These are phyloP conservation scores for Juglanconis oblonga DNA, from an alignment of 2,329 filamentous ascomycete genomes.

Conservation along the genomic window DNA sequence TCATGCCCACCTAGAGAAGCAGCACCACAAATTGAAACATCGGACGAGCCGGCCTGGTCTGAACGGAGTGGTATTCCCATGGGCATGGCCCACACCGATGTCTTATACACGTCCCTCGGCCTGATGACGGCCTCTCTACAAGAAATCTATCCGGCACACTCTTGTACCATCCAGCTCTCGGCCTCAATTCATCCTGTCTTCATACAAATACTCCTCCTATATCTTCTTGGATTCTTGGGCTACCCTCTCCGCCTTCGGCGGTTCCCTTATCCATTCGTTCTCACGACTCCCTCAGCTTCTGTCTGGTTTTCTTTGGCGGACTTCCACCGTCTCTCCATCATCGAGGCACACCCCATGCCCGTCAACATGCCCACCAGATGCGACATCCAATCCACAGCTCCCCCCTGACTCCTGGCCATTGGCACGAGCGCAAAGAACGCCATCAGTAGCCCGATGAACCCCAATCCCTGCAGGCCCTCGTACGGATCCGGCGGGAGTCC, in stretches of 20 bases:
- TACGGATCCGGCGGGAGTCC: constrained; percentile 53
- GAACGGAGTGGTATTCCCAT: neutral
- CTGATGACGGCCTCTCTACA: too few species aligned
- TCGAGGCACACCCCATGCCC: constrained; percentile 40
- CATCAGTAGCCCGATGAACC: constrained; percentile 49
- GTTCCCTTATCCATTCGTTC: too few species aligned
- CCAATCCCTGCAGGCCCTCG: constrained; percentile 51
- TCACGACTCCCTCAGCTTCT: neutral
- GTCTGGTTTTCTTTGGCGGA: constrained; percentile 12
- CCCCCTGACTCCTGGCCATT: constrained; percentile 39
- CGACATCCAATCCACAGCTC: constrained; percentile 48
- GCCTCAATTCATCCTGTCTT: too few species aligned
- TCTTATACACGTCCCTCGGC: neutral
- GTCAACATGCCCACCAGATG: constrained; percentile 51
- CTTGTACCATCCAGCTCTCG: too few species aligned
- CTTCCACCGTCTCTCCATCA: constrained; percentile 31
- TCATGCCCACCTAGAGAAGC: neutral
- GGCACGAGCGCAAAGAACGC: constrained; percentile 46
- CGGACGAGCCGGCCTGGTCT: neutral
- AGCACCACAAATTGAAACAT: too few species aligned
- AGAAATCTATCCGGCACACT: too few species aligned
- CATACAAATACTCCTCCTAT: too few species aligned
- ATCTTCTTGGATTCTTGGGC: too few species aligned
- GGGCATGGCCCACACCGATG: neutral
- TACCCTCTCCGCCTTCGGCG: too few species aligned